Conservation (phyloP, 108 stramenopile genomes). For the Cylindrotheca fusiformis region DNA sequence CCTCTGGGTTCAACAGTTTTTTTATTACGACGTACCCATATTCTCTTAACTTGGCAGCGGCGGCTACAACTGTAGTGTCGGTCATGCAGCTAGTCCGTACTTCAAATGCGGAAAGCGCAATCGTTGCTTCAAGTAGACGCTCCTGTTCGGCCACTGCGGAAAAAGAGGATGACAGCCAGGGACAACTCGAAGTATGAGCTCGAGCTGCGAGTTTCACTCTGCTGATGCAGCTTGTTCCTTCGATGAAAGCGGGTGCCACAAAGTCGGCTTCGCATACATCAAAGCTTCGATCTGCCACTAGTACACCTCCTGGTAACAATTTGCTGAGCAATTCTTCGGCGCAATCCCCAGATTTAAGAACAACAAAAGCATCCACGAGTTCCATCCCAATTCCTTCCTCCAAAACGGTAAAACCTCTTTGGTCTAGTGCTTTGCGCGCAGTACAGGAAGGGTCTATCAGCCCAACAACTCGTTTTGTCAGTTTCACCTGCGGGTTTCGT, state of each 20-base stretch:
- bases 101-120: slow-evolving; percentile 33
- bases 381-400: not conserved
- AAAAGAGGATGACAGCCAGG: slow-evolving; percentile 29
- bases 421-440: not conserved
- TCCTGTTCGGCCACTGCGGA: slow-evolving; percentile 19
- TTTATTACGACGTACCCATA: slow-evolving; percentile 67
- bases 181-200: slow-evolving; percentile 35
- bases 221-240: not conserved
- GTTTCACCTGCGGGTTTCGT: slow-evolving; percentile 35
- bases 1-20: slow-evolving; percentile 42
- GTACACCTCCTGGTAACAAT: slow-evolving; percentile 6
- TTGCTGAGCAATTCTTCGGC: not conserved
- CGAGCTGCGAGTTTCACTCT: slow-evolving; percentile 10
- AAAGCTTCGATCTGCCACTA: not conserved
- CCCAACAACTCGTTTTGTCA: slow-evolving; percentile 43
- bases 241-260: not conserved
- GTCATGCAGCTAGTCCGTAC: slow-evolving; percentile 20
- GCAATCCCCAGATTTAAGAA: not conserved
- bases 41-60: slow-evolving; percentile 36
- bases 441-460: not conserved
- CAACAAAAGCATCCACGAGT: slow-evolving; percentile 8
- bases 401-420: slow-evolving; percentile 9
- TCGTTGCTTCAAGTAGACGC: slow-evolving; percentile 25
- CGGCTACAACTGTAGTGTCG: slow-evolving; percentile 33
- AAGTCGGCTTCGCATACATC: not conserved